Base-by-base conservation (phyloP, 768 basidiomycete species). In the Podaxis sp. region DNA sequence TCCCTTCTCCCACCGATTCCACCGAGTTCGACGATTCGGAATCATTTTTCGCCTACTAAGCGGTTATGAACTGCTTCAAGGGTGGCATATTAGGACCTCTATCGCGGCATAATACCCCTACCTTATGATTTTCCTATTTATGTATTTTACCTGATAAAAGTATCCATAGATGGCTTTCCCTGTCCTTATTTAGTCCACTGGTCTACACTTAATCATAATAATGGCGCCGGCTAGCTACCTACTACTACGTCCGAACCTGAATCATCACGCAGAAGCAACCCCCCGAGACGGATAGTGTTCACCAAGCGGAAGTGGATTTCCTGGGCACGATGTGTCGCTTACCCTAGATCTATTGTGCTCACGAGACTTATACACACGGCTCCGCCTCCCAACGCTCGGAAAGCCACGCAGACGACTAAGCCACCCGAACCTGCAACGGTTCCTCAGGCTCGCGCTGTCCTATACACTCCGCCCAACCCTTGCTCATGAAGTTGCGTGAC, bases 41-140 rank as follows among this genome's bases (percentile, higher is more conserved):
- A 8, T 40, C 54, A 38, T 50, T 62, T 38, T 62, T 62, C 48
- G 54, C 61, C 61, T 62, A 62, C 61, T 62, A 50, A 62, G 36
- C 22, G 38, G 51, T 36, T 26, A 17, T 49, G 33, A 33, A 22
- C 37, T 37, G 22, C 41, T n/a, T 38, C 8, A 52, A 40, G 33
- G 30, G 22, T 49, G 13, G 38, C 61, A 56, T 62, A 46, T 24
- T 56, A 54, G 60, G 55, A 62, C 17, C 26, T n/a, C 17, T 33
- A 56, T 49, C 20, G 26, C 46, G 28, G 22, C 20, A 37, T 56
- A 56, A 62, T 62, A 46, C 36, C 61, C 46, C 24, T 56, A 38
- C 36, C 20, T 54, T 53, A 54, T 46, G 51, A 30, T 49, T 48
- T 46, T 62, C 24, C 30, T 56, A 62, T 56, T 56, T 38, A 50